Percentiles rank a stretch among this genome's conserved stretches.
Conservation (phyloP, 2,329 filamentous ascomycete species). For the Domatiomyces globalis region DNA sequence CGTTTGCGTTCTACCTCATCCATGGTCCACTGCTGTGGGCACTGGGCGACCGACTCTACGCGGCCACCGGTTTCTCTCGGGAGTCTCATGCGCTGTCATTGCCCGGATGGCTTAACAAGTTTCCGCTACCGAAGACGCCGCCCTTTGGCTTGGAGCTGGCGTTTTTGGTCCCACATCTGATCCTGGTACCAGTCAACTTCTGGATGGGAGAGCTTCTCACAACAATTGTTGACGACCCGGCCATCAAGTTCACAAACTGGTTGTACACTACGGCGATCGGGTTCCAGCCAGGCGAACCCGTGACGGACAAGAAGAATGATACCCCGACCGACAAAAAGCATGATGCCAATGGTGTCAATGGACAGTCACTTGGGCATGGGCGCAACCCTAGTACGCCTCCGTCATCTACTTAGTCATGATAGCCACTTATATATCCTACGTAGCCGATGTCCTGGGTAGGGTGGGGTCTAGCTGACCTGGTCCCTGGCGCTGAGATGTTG, state of each 20-base stretch:
- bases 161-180: constrained; percentile 45
- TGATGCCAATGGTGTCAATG: not conserved
- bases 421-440: not conserved
- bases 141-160: constrained; percentile 47
- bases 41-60: constrained; percentile 50
- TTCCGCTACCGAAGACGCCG: constrained; percentile 42
- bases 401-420: not conserved
- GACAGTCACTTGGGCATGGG: not conserved
- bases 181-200: constrained; percentile 46
- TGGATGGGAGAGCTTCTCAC: constrained; percentile 46
- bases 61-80: constrained; percentile 43
- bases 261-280: constrained; percentile 31
- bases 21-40: constrained; percentile 36
- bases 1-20: constrained; percentile 35
- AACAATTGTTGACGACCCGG: constrained; percentile 44
- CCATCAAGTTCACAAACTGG: constrained; percentile 44
- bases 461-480: not conserved
- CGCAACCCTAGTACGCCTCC: not conserved
- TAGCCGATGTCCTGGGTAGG: not conserved
- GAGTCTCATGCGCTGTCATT: constrained; percentile 38
- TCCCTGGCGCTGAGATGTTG: too few relatives aligned
- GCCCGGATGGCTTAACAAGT: constrained; percentile 42
- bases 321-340: not conserved
- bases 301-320: not conserved
- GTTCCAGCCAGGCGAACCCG: not conserved